Evolutionary conservation across 208 protist genomes (phyloP).

Genomic region (Blechomonas ayalai): DNA sequence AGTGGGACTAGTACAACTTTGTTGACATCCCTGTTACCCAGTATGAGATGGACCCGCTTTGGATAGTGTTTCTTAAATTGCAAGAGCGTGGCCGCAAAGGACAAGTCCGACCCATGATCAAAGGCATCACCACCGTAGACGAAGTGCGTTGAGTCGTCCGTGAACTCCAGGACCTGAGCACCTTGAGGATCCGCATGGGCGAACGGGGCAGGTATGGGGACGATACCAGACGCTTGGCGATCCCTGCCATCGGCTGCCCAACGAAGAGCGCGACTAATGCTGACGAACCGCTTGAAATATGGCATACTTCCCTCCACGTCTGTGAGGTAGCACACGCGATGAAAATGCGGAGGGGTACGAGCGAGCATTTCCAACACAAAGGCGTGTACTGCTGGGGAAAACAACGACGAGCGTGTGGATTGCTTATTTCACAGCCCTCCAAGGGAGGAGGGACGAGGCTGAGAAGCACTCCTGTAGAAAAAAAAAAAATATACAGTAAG

Average conservation of each 20-base stretch:
- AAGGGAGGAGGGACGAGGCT: too few species aligned
- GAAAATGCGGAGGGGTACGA: too few species aligned
- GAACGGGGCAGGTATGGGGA: too few species aligned
- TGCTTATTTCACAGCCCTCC: too few species aligned
- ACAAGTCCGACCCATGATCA: conserved; percentile 77
- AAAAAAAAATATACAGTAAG: conserved; percentile 1
- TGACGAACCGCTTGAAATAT: conserved; percentile 71
- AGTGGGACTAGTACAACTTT: conserved; percentile 72
- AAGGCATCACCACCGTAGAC: conserved; percentile 89
- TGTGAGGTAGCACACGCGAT: conserved; percentile 63
- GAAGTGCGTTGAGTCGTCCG: conserved; percentile 49
- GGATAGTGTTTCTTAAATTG: conserved; percentile 72
- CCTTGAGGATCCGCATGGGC: too few species aligned
- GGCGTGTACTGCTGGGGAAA: too few species aligned
- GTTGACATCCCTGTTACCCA: conserved; percentile 90
- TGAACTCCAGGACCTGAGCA: conserved; percentile 50
- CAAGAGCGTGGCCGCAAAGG: conserved; percentile 45
- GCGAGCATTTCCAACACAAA: too few species aligned
- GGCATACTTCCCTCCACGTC: conserved; percentile 84
- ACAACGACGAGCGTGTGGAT: too few species aligned
- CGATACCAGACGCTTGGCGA: background rate
- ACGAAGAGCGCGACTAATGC: conserved; percentile 19
- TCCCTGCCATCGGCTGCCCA: conserved; percentile 2
- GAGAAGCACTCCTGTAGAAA: background rate
- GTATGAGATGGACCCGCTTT: conserved; percentile 72